Evolutionary conservation across 768 basidiomycete species (phyloP).

Genomic region (Cystoderma amianthinum): DNA sequence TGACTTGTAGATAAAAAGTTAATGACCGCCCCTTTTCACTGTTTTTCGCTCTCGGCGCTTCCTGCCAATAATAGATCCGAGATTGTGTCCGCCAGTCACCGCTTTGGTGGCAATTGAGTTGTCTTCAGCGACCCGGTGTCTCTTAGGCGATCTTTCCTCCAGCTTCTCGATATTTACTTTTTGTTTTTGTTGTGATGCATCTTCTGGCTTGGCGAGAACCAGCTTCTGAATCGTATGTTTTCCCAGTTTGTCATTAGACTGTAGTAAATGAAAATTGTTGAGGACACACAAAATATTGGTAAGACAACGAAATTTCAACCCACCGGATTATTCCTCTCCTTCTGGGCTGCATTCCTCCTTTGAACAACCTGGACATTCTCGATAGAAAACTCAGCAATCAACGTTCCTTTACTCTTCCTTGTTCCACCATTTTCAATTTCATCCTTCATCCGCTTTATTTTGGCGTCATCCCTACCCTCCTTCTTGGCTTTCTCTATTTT

Average conservation of each 20-base stretch:
- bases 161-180: slow-evolving; percentile 32
- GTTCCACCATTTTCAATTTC: slow-evolving; percentile 40
- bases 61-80: slow-evolving; percentile 73
- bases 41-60: slow-evolving; percentile 68
- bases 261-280: neutral
- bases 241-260: no score
- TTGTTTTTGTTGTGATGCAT: no score
- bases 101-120: slow-evolving; percentile 25
- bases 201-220: no score
- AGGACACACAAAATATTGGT: neutral
- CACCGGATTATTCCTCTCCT: slow-evolving; percentile 24
- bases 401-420: slow-evolving; percentile 36
- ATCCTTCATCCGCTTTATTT: slow-evolving; percentile 49
- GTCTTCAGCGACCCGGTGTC: slow-evolving; percentile 12
- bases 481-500: slow-evolving; percentile 56
- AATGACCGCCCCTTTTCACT: slow-evolving; percentile 16
- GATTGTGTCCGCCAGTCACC: no score
- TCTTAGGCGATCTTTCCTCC: slow-evolving; percentile 9
- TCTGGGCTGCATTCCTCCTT: slow-evolving; percentile 51
- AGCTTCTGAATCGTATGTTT: no score
- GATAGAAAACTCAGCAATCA: slow-evolving; percentile 95
- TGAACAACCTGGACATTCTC: slow-evolving; percentile 91
- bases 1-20: no score
- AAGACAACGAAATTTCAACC: no score
- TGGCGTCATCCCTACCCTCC: slow-evolving; percentile 46